Evolutionary conservation across 2,329 filamentous ascomycete species (phyloP), one percentile per base, ranked within the genome.

Genomic region (Stagonosporopsis cucurbitacearum): DNA sequence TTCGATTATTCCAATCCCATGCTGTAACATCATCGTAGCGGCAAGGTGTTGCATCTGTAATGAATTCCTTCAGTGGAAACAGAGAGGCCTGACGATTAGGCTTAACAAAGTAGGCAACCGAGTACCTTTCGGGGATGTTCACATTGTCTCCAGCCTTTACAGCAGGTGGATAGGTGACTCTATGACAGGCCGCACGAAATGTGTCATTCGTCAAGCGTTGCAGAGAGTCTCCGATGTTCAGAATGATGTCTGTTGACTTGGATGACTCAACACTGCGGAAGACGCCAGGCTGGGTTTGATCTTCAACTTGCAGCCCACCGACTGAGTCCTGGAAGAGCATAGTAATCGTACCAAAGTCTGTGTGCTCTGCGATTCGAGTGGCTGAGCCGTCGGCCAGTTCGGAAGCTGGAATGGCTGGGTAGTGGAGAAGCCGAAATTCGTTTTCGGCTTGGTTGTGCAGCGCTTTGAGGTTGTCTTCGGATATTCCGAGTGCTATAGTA

Each of bases 181-280:
- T 70, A 47, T 80, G 77, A 7, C 73, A 60, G 0, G 70, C 72
- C 0, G 74, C 69, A n/a, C 55, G 63, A 45, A 79, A 62, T 0
- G 53, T 64, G 13, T 72, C 68, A 26, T 78, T 78, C 1, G 77
- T 77, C 63, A 72, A 64, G 0, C 77, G 70, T 62, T 79, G 70
- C 2, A 80, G 55, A 0, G 67, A 77, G 45, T 80, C 77, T 5
- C 75, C 69, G 13, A 78, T 73, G 60, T 78, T 79, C 45, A 80
- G 66, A 23, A 78, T 68, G 6, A 80, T 69, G 22, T 68, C 69
- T 1, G 56, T 47, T 8, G 67, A 37, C 4, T 48, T 57, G 1
- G 26, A 9, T 0, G 28, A 33, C 28, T 42, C 36, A 20, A 65
- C 43, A 17, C 47, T 43, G 13, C 32, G 11, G 25, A 41, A 62